Evolutionary conservation across 2,329 filamentous ascomycete species (phyloP).

Genomic region (Fusarium sp.): DNA sequence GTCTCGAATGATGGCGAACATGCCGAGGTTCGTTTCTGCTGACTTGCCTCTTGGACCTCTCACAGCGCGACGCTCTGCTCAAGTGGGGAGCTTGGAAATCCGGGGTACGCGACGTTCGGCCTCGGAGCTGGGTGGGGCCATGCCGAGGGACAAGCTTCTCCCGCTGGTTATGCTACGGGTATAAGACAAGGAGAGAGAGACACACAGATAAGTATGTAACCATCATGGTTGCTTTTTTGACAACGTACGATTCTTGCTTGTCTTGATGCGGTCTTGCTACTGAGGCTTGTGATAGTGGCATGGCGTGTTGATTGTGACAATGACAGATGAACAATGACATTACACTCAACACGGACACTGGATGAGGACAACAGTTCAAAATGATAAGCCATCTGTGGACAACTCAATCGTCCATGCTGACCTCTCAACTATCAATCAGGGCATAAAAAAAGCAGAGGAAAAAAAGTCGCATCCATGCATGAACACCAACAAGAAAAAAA

Average conservation of each 20-base stretch:
- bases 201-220: not conserved
- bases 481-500: constrained; percentile 38
- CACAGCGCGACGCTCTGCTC: constrained; percentile 6
- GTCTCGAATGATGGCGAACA: constrained; percentile 33
- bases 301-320: not conserved
- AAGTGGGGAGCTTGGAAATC: constrained; percentile 35
- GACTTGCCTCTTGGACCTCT: constrained; percentile 25
- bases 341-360: not conserved
- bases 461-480: constrained; percentile 39
- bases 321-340: not conserved
- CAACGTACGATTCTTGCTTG: not conserved
- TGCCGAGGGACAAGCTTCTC: constrained; percentile 21
- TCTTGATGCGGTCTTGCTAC: not conserved
- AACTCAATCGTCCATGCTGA: not conserved
- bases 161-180: constrained; percentile 11
- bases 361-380: not conserved
- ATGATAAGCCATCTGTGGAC: not conserved
- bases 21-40: constrained; percentile 41
- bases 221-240: not conserved
- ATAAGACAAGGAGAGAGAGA: not conserved
- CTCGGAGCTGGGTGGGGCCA: constrained; percentile 32
- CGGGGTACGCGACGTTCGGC: constrained; percentile 36
- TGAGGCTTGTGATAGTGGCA: not conserved
- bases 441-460: constrained; percentile 8
- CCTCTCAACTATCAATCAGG: not conserved